Conservation (phyloP, 2,329 filamentous ascomycete genomes). For the Exophiala alcalophila region DNA sequence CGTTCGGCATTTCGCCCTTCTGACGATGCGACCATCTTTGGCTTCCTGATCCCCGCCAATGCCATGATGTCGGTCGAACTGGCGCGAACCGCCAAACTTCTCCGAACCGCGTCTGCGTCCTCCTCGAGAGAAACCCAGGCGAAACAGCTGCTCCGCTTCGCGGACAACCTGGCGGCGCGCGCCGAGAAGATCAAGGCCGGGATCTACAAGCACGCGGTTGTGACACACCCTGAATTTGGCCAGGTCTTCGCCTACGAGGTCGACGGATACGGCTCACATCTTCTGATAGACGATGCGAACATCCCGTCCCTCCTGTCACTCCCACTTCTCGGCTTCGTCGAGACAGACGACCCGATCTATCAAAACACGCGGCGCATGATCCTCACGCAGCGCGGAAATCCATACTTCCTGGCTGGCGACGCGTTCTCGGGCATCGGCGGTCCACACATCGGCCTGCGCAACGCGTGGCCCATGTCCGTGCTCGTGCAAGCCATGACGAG, state of each 20-base stretch:
- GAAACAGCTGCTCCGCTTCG: slow-evolving; percentile 40
- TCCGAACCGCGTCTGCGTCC: slow-evolving; percentile 47
- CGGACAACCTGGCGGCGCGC: slow-evolving; percentile 52
- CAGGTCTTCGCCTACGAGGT: slow-evolving; percentile 64
- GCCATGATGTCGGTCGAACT: slow-evolving; percentile 94
- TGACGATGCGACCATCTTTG: slow-evolving; percentile 90
- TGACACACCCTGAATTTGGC: slow-evolving; percentile 49
- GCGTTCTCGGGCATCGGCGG: slow-evolving; percentile 88
- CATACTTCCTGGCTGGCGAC: slow-evolving; percentile 76
- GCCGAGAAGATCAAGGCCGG: slow-evolving; percentile 68
- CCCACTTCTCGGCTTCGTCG: slow-evolving; percentile 54
- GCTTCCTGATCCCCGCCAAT: slow-evolving; percentile 92
- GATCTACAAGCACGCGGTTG: slow-evolving; percentile 79
- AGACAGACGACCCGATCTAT: slow-evolving; percentile 65
- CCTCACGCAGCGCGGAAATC: slow-evolving; percentile 72
- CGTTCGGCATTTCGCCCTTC: slow-evolving; percentile 91
- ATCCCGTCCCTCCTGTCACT: slow-evolving; percentile 61
- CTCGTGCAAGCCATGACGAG: slow-evolving; percentile 88
- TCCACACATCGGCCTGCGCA: slow-evolving; percentile 71
- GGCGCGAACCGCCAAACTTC: slow-evolving; percentile 66
- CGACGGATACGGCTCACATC: slow-evolving; percentile 60
- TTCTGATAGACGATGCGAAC: slow-evolving; percentile 67
- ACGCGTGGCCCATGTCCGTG: slow-evolving; percentile 96
- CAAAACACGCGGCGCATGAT: slow-evolving; percentile 85
- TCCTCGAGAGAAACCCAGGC: slow-evolving; percentile 8